These are phyloP conservation scores for Cryptosporidium xiaoi DNA, from an alignment of 169 alveolate genomes.

Conservation along the genomic window DNA sequence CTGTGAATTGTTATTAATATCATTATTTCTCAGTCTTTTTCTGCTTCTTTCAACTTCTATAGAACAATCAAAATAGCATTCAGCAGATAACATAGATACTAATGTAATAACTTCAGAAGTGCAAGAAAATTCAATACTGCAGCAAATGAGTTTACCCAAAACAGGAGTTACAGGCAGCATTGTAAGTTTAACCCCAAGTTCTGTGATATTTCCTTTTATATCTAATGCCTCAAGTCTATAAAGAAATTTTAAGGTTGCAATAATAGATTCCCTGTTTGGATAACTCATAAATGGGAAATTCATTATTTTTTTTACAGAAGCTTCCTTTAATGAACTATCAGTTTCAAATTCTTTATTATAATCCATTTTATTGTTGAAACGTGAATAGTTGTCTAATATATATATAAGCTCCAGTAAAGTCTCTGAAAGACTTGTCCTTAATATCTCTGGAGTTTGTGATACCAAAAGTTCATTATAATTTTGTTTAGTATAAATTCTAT, in stretches of 20 bases:
- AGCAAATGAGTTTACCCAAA: conserved; percentile 87
- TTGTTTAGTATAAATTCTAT: conserved; percentile 90
- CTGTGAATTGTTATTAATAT: conserved; percentile 16
- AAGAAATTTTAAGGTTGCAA: conserved; percentile 84
- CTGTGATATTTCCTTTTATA: conserved; percentile 80
- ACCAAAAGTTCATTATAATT: conserved; percentile 82
- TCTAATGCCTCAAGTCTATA: conserved; percentile 87
- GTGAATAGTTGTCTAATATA: conserved; percentile 82
- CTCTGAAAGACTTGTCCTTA: conserved; percentile 89
- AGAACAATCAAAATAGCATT: conserved; percentile 73
- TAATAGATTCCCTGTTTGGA: conserved; percentile 84
- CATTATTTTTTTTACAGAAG: conserved; percentile 81
- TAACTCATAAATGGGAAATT: conserved; percentile 89
- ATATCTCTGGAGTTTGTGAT: conserved; percentile 88
- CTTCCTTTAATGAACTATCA: not conserved
- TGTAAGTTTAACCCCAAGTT: conserved; percentile 83
- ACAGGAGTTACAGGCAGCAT: conserved; percentile 91
- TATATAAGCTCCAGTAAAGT: conserved; percentile 90
- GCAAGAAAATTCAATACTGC: conserved; percentile 90
- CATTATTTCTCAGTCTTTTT: conserved; percentile 70
- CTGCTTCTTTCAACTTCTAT: conserved; percentile 13
- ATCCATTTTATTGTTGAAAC: not conserved
- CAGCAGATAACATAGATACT: conserved; percentile 87
- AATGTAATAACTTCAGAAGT: conserved; percentile 89
- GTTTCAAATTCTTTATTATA: not conserved